Conservation (phyloP, 306 rosid species). For the Cicer cuneatum region DNA sequence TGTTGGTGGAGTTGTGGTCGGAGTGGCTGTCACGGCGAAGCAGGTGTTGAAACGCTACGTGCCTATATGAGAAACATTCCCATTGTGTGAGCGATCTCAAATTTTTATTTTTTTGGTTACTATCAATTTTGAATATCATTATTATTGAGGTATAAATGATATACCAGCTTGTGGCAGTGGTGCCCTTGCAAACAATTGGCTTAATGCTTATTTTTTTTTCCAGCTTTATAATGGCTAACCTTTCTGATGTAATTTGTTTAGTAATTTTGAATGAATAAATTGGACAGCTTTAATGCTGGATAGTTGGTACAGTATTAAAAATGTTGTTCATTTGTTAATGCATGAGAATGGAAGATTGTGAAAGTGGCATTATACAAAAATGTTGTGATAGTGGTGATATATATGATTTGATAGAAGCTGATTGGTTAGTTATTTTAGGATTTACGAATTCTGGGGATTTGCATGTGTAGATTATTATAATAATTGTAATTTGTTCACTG, state of each 20-base stretch:
- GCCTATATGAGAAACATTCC: slow-evolving; percentile 61
- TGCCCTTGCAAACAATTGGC: slow-evolving; percentile 44
- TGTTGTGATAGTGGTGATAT: not conserved
- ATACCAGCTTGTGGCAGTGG: slow-evolving; percentile 40
- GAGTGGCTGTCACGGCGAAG: slow-evolving; percentile 78
- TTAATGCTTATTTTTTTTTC: slow-evolving; percentile 45
- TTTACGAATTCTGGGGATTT: slow-evolving; percentile 18
- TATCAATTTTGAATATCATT: slow-evolving; percentile 52
- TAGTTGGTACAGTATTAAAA: slow-evolving; percentile 5
- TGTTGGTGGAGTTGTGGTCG: slow-evolving; percentile 78
- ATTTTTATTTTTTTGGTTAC: slow-evolving; percentile 19
- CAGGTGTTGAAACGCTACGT: slow-evolving; percentile 83
- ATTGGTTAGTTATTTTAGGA: not conserved
- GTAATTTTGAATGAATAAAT: slow-evolving; percentile 43
- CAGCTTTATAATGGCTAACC: slow-evolving; percentile 47
- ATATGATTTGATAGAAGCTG: slow-evolving; percentile 1
- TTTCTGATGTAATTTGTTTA: slow-evolving; percentile 42
- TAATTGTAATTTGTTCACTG: not conserved
- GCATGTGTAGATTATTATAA: not conserved
- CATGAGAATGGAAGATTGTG: slow-evolving; percentile 30
- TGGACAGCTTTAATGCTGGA: slow-evolving; percentile 42
- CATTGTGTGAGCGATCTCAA: slow-evolving; percentile 37
- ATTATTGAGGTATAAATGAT: slow-evolving; percentile 36
- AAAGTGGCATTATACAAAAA: not conserved
- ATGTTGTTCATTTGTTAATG: not conserved